Evolutionary conservation across 148 eudicot species (phyloP).

Genomic region (Arctostaphylos glauca): DNA sequence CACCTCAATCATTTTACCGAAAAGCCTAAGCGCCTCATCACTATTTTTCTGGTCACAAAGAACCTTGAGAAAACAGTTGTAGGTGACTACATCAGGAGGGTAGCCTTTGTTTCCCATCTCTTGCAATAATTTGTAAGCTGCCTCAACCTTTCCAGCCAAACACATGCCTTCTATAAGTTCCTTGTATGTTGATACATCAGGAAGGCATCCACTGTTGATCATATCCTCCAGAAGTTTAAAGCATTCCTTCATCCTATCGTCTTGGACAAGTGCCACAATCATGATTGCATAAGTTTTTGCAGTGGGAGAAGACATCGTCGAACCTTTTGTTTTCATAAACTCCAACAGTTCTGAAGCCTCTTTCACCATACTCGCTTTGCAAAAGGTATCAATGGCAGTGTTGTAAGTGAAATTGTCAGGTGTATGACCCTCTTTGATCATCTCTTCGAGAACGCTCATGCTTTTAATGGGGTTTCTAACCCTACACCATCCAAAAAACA

Average conservation of each 20-base stretch:
- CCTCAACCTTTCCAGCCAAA: slow-evolving; percentile 60
- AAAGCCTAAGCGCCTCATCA: slow-evolving; percentile 65
- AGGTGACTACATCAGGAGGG: slow-evolving; percentile 92
- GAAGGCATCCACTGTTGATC: slow-evolving; percentile 78
- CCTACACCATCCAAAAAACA: slow-evolving; percentile 99
- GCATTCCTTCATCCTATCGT: slow-evolving; percentile 56
- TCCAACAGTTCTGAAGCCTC: slow-evolving; percentile 70
- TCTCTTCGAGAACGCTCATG: slow-evolving; percentile 68
- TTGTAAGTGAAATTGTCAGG: slow-evolving; percentile 85
- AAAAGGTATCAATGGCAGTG: slow-evolving; percentile 83
- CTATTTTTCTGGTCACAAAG: slow-evolving; percentile 71
- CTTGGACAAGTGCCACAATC: slow-evolving; percentile 67
- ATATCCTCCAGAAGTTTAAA: slow-evolving; percentile 65
- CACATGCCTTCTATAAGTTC: slow-evolving; percentile 89
- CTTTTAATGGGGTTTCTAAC: slow-evolving; percentile 68
- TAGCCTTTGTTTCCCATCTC: slow-evolving; percentile 84
- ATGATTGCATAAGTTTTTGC: slow-evolving; percentile 76
- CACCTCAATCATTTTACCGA: slow-evolving; percentile 55
- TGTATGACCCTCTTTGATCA: slow-evolving; percentile 56
- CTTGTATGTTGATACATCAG: slow-evolving; percentile 91
- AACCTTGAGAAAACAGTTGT: slow-evolving; percentile 92
- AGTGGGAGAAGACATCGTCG: slow-evolving; percentile 71
- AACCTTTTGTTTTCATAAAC: slow-evolving; percentile 63
- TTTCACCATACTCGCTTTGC: slow-evolving; percentile 67
- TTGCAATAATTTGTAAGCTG: slow-evolving; percentile 71